Base-by-base conservation (phyloP, 2,329 filamentous ascomycete genomes). In the Ilyonectria mors-panacis region DNA sequence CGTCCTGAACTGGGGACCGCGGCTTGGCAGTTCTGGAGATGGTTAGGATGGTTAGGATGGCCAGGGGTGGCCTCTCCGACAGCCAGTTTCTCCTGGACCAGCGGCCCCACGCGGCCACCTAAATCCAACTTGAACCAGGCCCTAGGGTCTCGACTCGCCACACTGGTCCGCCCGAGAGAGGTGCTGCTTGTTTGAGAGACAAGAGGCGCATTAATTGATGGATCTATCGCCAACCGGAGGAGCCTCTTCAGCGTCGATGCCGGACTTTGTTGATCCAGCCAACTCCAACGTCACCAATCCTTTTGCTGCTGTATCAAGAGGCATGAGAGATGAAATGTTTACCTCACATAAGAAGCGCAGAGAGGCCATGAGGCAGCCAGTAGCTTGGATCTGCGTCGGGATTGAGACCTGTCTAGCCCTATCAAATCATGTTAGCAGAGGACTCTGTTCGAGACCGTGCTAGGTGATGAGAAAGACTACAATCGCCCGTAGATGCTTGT, bases 351-450 rank as follows among this genome's bases (percentile, higher is more conserved):
- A 1, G 30, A 53, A 53, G 30, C 30, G 13, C n/a, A 35, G n/a
- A 35, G 28, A 21, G 9, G 9, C 30, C 4, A n/a, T 35, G 30
- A 53, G 30, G 9, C 5, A 51, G 39, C 54, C 28, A 53, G 59
- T 21, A 6, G 37, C 47, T 53, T 54, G 35, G 47, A 58, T 53
- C 45, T 44, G 45, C 54, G n/a, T 54, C 48, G 15, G 28, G 39
- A 59, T 58, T 53, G 23, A 23, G 45, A 15, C 28, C 28, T 44
- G 30, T 63, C 54, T 51, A 53, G 44, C 54, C 37, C 26, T 30
- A 53, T 47, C 61, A 45, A 28, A 50, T 47, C 42, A 7, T 39
- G 23, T 35, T 28, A 35, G 30, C 26, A 10, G 6, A 30, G 23
- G 15, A 19, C 8, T n/a, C 26, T n/a, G 7, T 10, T 50, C 23